These are phyloP conservation scores for Dysphania ambrosioides DNA, from an alignment of 148 eudicot species.

Conservation along the genomic window DNA sequence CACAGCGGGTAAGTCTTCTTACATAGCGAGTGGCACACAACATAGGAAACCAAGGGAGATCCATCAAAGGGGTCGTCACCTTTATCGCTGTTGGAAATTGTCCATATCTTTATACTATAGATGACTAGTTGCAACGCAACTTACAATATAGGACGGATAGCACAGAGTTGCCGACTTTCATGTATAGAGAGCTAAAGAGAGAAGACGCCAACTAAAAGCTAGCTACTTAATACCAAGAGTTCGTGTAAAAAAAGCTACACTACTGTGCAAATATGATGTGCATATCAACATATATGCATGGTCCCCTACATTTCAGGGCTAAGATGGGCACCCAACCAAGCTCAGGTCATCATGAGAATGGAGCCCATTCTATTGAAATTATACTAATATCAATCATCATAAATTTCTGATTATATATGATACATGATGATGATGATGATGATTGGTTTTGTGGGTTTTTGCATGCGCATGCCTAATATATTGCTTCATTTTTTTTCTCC, in stretches of 20 bases:
- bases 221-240: constrained; percentile 1
- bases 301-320: constrained; percentile 24
- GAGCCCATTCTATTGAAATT: constrained; percentile 20
- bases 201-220: background rate
- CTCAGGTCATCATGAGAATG: constrained; percentile 21
- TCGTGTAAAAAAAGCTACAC: background rate
- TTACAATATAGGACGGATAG: background rate
- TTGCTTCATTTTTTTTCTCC: background rate
- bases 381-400: constrained; percentile 3
- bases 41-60: no score
- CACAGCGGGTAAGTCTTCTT: no score
- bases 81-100: background rate
- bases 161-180: background rate
- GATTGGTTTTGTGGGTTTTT: constrained; percentile 16
- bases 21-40: no score
- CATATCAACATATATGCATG: constrained; percentile 7
- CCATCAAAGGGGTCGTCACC: background rate
- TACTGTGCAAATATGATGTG: constrained; percentile 1
- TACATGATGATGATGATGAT: background rate
- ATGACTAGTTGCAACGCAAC: background rate
- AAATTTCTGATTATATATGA: constrained; percentile 8
- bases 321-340: constrained; percentile 15
- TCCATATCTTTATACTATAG: background rate
- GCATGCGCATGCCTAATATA: constrained; percentile 29
- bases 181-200: background rate